Conservation (phyloP, 371 early-diverging fungal species). For the Coemansia sp. region DNA sequence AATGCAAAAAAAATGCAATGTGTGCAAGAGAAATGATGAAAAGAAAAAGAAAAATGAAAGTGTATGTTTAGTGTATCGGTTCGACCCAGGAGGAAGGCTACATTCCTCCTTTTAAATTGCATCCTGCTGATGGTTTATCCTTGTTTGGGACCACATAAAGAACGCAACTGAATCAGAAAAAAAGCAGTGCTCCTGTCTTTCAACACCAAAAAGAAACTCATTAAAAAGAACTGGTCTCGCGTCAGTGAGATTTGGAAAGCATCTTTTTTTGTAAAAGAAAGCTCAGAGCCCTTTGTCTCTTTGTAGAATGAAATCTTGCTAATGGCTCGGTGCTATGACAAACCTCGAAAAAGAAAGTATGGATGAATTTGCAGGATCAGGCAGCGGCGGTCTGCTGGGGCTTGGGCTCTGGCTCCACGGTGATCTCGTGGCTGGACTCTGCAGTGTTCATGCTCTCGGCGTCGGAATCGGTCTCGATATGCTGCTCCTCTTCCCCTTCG, state of each 20-base stretch:
- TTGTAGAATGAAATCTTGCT: neutral
- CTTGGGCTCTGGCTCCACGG: neutral
- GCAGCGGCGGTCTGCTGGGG: neutral
- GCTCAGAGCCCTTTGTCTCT: neutral
- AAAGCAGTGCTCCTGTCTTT: neutral
- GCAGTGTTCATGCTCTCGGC: neutral
- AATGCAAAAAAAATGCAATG: neutral
- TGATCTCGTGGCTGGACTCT: neutral
- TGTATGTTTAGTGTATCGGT: no score
- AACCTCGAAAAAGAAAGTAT: neutral
- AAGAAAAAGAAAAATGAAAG: neutral
- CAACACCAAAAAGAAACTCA: neutral
- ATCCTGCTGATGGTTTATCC: no score
- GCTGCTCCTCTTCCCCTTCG: no score
- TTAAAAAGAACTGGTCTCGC: neutral
- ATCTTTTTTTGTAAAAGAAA: no score
- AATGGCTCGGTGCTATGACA: no score
- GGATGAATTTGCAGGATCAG: neutral
- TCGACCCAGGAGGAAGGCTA: no score
- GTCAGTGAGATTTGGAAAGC: no score
- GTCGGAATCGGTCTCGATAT: neutral
- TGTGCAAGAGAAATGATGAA: no score
- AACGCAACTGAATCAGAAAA: neutral
- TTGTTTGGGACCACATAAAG: no score
- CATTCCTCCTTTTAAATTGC: no score